Conservation (phyloP, 1,284 basidiomycete species). For the Taiwanofungus camphoratus region DNA sequence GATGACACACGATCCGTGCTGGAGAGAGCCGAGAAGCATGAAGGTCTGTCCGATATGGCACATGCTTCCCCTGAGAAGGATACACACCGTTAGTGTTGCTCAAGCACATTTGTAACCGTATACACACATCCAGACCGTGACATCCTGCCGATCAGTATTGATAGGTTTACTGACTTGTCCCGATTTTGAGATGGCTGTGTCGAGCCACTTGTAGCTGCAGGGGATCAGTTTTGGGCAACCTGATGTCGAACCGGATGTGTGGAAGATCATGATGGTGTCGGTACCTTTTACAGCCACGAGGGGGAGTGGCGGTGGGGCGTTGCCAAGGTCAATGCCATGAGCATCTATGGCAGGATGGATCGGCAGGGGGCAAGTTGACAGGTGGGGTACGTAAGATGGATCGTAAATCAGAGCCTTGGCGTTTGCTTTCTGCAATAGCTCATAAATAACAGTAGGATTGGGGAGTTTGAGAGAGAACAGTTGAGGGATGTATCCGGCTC, state of each 20-base stretch:
- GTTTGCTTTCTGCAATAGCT: constrained; percentile 49
- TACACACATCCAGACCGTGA: constrained; percentile 34
- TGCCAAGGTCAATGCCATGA: constrained; percentile 27
- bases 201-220: constrained; percentile 56
- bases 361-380: constrained; percentile 40
- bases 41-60: constrained; percentile 28
- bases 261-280: constrained; percentile 57
- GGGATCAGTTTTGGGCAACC: constrained; percentile 68
- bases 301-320: constrained; percentile 20
- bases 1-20: constrained; percentile 66
- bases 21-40: constrained; percentile 60
- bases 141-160: constrained; percentile 50
- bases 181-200: constrained; percentile 51
- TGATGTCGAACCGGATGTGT: constrained; percentile 70
- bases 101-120: background rate
- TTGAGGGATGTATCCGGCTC: constrained; percentile 68
- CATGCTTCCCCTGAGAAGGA: constrained; percentile 23
- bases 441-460: constrained; percentile 58
- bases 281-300: constrained; percentile 19
- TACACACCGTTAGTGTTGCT: constrained; percentile 2
- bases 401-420: constrained; percentile 59
- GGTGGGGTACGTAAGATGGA: constrained; percentile 34
- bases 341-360: constrained; percentile 37
- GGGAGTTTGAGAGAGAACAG: constrained; percentile 66
- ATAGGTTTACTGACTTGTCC: constrained; percentile 43